Evolutionary conservation across 2,329 filamentous ascomycete species (phyloP).

Genomic region (Huntiella bhutanensis): DNA sequence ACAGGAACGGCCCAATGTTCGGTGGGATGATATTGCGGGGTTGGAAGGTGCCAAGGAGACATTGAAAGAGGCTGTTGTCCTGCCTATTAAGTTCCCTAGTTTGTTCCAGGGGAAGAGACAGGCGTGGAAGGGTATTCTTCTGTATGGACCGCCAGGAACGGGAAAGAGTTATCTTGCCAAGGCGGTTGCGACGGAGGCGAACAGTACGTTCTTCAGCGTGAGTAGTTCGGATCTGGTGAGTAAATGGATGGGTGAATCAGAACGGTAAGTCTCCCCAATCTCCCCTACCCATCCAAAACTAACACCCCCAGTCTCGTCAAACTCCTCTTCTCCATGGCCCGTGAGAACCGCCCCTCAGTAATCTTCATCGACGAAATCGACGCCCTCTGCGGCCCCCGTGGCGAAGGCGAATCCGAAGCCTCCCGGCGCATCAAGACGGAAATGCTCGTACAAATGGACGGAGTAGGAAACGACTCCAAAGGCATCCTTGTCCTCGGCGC

Average conservation of each 20-base stretch:
- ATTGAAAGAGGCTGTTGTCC: conserved; percentile 87
- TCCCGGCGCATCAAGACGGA: conserved; percentile 97
- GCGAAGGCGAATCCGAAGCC: conserved; percentile 87
- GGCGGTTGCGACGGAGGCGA: conserved; percentile 92
- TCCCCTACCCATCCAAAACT: background rate
- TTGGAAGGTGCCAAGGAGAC: conserved; percentile 90
- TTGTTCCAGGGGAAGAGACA: conserved; percentile 90
- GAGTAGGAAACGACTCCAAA: conserved; percentile 86
- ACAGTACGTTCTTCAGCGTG: conserved; percentile 98
- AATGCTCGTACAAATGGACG: conserved; percentile 96
- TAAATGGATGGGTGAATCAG: conserved; percentile 99
- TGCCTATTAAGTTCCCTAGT: conserved; percentile 97
- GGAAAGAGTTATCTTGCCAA: conserved; percentile 97
- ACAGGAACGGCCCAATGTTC: conserved; percentile 86
- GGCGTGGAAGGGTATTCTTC: conserved; percentile 92
- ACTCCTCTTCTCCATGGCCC: conserved; percentile 89
- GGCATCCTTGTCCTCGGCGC: conserved; percentile 89
- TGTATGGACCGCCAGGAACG: conserved; percentile 91
- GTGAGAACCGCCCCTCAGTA: conserved; percentile 94
- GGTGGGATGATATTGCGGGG: conserved; percentile 96
- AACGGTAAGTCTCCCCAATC: conserved; percentile 42
- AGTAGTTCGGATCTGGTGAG: conserved; percentile 93
- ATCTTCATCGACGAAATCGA: conserved; percentile 99
- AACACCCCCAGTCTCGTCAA: conserved; percentile 59
- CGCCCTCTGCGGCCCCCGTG: conserved; percentile 78